These are phyloP conservation scores for Monosporascus sp. DNA, from an alignment of 2,329 filamentous ascomycete genomes.

Conservation along the genomic window DNA sequence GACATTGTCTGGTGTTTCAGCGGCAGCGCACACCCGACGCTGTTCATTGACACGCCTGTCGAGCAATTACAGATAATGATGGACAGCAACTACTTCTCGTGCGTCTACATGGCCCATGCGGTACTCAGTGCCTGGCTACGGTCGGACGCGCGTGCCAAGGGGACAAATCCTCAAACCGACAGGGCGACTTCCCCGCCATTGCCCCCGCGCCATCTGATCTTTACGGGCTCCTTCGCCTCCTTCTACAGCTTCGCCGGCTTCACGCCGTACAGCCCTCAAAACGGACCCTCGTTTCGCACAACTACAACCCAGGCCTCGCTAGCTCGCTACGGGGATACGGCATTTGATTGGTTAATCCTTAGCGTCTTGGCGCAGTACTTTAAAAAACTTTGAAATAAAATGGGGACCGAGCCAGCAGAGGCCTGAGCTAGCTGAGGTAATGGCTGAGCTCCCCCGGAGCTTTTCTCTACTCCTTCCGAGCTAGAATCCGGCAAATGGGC, in stretches of 20 bases:
- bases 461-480: no score
- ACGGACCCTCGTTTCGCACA: no score
- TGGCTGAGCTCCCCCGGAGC: no score
- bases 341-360: no score
- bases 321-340: no score
- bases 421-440: no score
- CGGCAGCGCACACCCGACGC: conserved; percentile 53
- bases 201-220: conserved; percentile 54
- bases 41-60: conserved; percentile 30
- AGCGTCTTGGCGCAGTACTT: no score
- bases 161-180: background rate
- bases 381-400: no score
- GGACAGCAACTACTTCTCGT: conserved; percentile 35
- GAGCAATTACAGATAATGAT: conserved; percentile 30
- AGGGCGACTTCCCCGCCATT: background rate
- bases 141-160: background rate
- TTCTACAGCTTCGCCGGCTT: conserved; percentile 62
- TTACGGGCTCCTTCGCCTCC: conserved; percentile 59
- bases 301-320: no score
- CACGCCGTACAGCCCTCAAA: conserved; percentile 58
- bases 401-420: no score
- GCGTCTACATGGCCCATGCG: conserved; percentile 33
- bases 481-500: no score
- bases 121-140: conserved; percentile 25
- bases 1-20: conserved; percentile 64